Base-by-base conservation (phyloP, 2,329 filamentous ascomycete species). In the Aureobasidium pullulans region DNA sequence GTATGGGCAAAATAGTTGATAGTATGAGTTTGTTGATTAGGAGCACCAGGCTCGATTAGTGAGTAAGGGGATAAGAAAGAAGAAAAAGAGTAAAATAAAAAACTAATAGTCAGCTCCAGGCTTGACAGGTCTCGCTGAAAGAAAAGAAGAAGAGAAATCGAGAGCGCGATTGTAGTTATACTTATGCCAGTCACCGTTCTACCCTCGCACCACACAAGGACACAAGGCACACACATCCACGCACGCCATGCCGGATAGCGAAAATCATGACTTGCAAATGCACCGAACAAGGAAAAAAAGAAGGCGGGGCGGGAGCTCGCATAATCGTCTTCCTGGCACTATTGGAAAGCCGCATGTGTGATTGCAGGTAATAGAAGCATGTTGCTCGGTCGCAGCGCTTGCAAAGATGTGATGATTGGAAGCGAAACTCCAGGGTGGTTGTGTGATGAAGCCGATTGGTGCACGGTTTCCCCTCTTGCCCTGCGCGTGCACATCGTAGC, bases 41-140 rank as follows among this genome's bases (percentile, higher is more conserved):
- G 69, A 72, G 72, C 76, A 77, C 77, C 77, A 77, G 77, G 76
- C 77, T 73, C 69, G 68, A 75, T 70, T 69, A 68, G 70, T 71
- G 67, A 32, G 15, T 11, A 47, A 50, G 28, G 44, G 32, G 68
- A 60, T 73, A 72, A 69, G 68, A 67, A 68, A 69, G 72, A 69
- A 70, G 28, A 44, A 29, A 71, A 71, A 68, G 70, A 63, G 37
- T 53, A 66, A 67, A 65, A 67, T 65, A 68, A 73, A 73, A 73
- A 73, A 71, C 73, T 70, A 75, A 75, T 68, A 73, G 71, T 72
- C 76, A 78, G 74, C 75, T 78, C 77, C 76, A 66, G 67, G 72
- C 67, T 77, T 77, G 71, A 77, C 75, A 77, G 68, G 74, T 54
- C 77, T 79, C 78, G 76, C 76, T 79, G 75, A 73, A 75, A 73